These are phyloP conservation scores for Astrephomene gubernaculifera DNA, from an alignment of 139 green algal genomes.

Conservation along the genomic window DNA sequence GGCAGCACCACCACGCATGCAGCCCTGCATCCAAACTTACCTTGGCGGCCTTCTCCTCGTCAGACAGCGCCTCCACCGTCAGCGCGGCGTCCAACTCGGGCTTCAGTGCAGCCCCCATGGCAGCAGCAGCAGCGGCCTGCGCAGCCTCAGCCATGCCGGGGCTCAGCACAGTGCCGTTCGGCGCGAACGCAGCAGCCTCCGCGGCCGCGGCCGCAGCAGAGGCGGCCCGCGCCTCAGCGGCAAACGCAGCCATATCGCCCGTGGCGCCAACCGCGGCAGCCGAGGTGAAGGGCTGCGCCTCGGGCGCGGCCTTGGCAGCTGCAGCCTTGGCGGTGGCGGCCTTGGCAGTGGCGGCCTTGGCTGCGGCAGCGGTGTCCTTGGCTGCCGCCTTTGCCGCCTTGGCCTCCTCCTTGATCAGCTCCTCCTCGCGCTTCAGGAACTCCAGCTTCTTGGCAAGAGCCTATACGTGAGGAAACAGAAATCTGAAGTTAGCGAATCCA, in stretches of 20 bases:
- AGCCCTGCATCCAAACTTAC: neutral
- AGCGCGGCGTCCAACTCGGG: slow-evolving; percentile 46
- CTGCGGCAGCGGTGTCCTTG: neutral
- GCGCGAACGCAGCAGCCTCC: neutral
- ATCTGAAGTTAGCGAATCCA: no score
- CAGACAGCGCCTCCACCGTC: slow-evolving; percentile 43
- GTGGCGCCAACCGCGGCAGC: slow-evolving; percentile 7
- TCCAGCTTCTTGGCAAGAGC: slow-evolving; percentile 81
- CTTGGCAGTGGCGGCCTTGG: neutral
- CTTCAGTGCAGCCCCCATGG: slow-evolving; percentile 45
- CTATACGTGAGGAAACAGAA: slow-evolving; percentile 30
- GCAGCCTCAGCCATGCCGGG: neutral
- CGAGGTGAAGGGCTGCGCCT: neutral
- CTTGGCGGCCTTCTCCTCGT: slow-evolving; percentile 68
- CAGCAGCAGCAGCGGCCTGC: slow-evolving; percentile 34
- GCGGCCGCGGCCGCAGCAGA: neutral
- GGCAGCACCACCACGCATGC: neutral
- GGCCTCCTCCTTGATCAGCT: slow-evolving; percentile 73
- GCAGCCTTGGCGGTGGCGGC: neutral
- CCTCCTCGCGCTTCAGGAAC: slow-evolving; percentile 88
- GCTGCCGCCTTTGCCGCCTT: slow-evolving; percentile 32
- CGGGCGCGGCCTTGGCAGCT: neutral
- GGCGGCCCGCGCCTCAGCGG: slow-evolving; percentile 46
- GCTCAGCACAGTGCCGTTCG: no score
- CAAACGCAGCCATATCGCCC: neutral